These are phyloP conservation scores for Manihot esculenta DNA, from an alignment of 441 rosid genomes.

Conservation along the genomic window DNA sequence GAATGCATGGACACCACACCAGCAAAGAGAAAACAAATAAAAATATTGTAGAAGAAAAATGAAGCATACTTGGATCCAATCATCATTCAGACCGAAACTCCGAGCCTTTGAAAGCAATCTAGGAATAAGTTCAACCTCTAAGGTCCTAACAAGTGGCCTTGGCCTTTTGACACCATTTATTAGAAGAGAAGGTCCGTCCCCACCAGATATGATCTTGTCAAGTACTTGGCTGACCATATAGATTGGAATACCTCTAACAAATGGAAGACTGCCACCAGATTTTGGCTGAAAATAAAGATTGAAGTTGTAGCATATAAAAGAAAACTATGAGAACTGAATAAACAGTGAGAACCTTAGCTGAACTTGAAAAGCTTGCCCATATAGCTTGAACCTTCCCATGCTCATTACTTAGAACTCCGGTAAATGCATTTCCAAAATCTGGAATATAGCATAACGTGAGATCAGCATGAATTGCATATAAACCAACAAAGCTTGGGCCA, in stretches of 20 bases:
- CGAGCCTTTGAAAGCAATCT: slow-evolving; percentile 93
- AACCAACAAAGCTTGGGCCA: slow-evolving; percentile 13
- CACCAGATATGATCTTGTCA: slow-evolving; percentile 68
- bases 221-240: slow-evolving; percentile 73
- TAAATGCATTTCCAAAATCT: slow-evolving; percentile 94
- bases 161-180: slow-evolving; percentile 86
- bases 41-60: slow-evolving; percentile 3
- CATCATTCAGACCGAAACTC: slow-evolving; percentile 80
- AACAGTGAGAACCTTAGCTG: slow-evolving; percentile 64
- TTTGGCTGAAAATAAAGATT: slow-evolving; percentile 55
- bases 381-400: slow-evolving; percentile 89
- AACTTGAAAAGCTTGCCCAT: slow-evolving; percentile 97
- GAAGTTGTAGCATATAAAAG: neutral
- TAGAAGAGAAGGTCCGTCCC: slow-evolving; percentile 67
- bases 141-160: slow-evolving; percentile 83
- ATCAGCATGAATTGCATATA: slow-evolving; percentile 9
- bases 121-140: slow-evolving; percentile 91
- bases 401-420: slow-evolving; percentile 91
- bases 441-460: slow-evolving; percentile 29
- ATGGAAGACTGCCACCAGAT: slow-evolving; percentile 69
- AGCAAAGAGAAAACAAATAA: neutral
- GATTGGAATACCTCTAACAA: slow-evolving; percentile 92
- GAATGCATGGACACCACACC: neutral
- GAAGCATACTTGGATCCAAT: slow-evolving; percentile 84
- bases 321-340: slow-evolving; percentile 20